Evolutionary conservation across 257 asterid species (phyloP), one percentile per base, ranked within the genome.

Genomic region (Agastache rugosa): DNA sequence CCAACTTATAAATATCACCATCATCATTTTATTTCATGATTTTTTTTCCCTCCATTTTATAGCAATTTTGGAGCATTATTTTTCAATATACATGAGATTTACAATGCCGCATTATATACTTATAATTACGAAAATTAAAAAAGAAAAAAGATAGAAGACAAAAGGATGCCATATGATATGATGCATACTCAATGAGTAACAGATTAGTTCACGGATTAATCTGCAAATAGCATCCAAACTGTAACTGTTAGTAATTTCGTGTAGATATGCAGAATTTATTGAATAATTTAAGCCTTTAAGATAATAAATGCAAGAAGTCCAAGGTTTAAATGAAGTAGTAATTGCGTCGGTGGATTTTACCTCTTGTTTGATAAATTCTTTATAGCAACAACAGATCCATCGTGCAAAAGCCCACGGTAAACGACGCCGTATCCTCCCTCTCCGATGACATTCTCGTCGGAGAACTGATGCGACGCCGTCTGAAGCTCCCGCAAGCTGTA

Each of bases 341-440:
- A 60, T 48, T 58, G 75, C 67, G 69, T 37, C 47, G 22, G 58
- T 68, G 22, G 44, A 19, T 70, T 89, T 80, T 74, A 92, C 98
- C 87, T 92, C 81, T 87, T 92, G 78, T 92, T 90, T 4, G 81
- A 85, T 66, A 92, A 93, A 71, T 85, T 88, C 74, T 92, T 92
- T 22, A 90, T 88, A 55, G 98, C 98, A 50, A 92, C 90, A 0
- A 87, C 87, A 70, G 89, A 82, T 41, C 93, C 89, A 60, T 85
- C 97, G 37, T 42, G 80, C 73, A 90, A 73, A 67, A 82, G 87
- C 63, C 91, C 97, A 22, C 90, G 87, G 76, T 84, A 92, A 53
- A 92, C 98, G 64, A 90, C 67, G 22, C 98, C 98, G 19, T 88
- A 92, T 37, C 96, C 98, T 34, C 97, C 98, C 75, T 92, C 90